These are phyloP conservation scores for Didymella segeticola DNA, from an alignment of 2,329 filamentous ascomycete genomes.

Conservation along the genomic window DNA sequence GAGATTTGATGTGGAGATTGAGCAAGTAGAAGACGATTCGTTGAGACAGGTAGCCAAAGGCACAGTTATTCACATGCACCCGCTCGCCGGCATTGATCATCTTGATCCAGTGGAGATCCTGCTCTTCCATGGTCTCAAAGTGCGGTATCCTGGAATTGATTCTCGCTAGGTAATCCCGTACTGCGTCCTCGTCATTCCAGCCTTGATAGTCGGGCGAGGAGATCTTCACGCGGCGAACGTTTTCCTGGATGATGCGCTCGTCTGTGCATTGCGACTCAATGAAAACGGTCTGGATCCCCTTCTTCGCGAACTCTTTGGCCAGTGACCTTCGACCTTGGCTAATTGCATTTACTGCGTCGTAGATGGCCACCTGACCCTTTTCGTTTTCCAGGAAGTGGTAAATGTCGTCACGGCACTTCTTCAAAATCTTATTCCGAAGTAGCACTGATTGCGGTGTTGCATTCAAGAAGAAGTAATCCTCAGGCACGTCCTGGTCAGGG, in stretches of 20 bases:
- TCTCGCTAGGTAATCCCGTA: slow-evolving; percentile 86
- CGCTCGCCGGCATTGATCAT: slow-evolving; percentile 98
- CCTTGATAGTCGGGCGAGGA: slow-evolving; percentile 95
- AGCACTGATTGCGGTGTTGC: slow-evolving; percentile 92
- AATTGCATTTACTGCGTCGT: slow-evolving; percentile 95
- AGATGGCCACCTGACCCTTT: slow-evolving; percentile 97
- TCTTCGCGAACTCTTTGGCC: slow-evolving; percentile 96
- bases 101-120: slow-evolving; percentile 95
- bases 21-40: slow-evolving; percentile 98
- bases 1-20: slow-evolving; percentile 94
- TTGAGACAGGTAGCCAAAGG: slow-evolving; percentile 94
- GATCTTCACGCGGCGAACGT: slow-evolving; percentile 96
- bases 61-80: slow-evolving; percentile 95
- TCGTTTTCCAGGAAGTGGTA: slow-evolving; percentile 96
- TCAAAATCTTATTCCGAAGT: slow-evolving; percentile 93
- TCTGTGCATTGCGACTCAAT: slow-evolving; percentile 96
- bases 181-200: slow-evolving; percentile 91
- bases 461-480: slow-evolving; percentile 97
- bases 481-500: slow-evolving; percentile 81
- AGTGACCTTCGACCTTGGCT: slow-evolving; percentile 80
- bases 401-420: slow-evolving; percentile 96
- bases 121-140: slow-evolving; percentile 96
- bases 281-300: slow-evolving; percentile 94
- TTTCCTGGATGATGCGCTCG: slow-evolving; percentile 91
- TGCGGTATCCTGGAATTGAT: slow-evolving; percentile 93